Evolutionary conservation across 2,329 filamentous ascomycete species (phyloP), one percentile per base, ranked within the genome.

Genomic region (Cladophialophora immunda): DNA sequence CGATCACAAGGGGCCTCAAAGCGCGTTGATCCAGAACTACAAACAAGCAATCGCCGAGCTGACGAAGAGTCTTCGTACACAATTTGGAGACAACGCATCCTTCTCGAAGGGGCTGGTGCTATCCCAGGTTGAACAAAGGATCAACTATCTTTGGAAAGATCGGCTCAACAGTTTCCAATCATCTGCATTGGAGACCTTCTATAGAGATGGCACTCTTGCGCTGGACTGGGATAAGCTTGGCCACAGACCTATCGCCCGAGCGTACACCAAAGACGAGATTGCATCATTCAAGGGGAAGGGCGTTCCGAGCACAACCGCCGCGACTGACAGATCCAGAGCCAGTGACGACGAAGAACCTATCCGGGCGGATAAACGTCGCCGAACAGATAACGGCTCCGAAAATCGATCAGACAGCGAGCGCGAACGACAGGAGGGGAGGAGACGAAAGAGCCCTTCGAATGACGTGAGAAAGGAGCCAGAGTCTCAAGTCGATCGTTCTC

Each of bases 191-290:
- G n/a, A 41, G n/a, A 25, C 13, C 22, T 41, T 57, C 19, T 57
- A 38, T 19, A 36, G 25, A 17, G n/a, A 57, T 19, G 32, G 32
- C n/a, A 32, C 17, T 32, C 4, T 15, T 11, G 25, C n/a, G 32
- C 55, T 57, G 5, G 55, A 57, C 32, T 41, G 55, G 55, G 15
- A 36, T n/a, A 57, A 57, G 25, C 55, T 41, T 15, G 15, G 17
- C 55, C 32, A 19, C 55, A 57, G 41, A 19, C 55, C 55, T 25
- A 19, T 25, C 13, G 55, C n/a, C 15, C 32, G 32, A 36, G 55
- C 55, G 30, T 57, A 57, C 32, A 57, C 30, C 9, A 25, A 32
- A 6, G 55, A 13, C 19, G 30, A 57, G 32, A 25, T 57, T 15
- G 55, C 32, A 38, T 25, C 55, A 1, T 25, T 57, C 29, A 19